phyloP scores from a whole-genome alignment of 345 rosid species.

The Hypericum perforatum region DNA sequence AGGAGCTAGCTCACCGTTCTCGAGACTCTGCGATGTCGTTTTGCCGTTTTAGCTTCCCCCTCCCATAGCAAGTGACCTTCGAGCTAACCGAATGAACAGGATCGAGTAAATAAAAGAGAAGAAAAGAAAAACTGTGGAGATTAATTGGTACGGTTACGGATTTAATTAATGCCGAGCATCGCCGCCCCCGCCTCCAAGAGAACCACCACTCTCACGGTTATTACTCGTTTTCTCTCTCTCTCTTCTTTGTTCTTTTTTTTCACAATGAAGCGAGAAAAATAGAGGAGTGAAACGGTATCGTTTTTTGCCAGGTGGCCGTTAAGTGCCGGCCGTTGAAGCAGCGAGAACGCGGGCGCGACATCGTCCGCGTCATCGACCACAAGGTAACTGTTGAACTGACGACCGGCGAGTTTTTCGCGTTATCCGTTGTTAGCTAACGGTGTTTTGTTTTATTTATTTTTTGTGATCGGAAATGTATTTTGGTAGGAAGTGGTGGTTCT shows the following conservation, averaged over 20 bases:
- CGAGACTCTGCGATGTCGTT: too few relatives aligned
- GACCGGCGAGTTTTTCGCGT: background rate
- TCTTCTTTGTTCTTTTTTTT: background rate
- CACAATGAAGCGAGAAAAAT: background rate
- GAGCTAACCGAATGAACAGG: too few relatives aligned
- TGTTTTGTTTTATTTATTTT: slow-evolving; percentile 1
- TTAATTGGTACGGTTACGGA: background rate
- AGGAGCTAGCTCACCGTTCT: too few relatives aligned
- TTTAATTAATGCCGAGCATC: slow-evolving; percentile 50
- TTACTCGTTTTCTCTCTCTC: slow-evolving; percentile 5
- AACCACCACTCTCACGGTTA: slow-evolving; percentile 56
- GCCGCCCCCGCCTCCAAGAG: slow-evolving; percentile 56
- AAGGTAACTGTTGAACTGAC: slow-evolving; percentile 27
- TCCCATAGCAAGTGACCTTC: too few relatives aligned
- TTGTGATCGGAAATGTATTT: background rate
- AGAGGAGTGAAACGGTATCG: too few relatives aligned
- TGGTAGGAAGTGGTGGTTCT: slow-evolving; percentile 69
- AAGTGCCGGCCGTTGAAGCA: slow-evolving; percentile 65
- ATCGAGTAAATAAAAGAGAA: too few relatives aligned
- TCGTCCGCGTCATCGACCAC: slow-evolving; percentile 53
- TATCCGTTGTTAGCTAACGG: background rate
- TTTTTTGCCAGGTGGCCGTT: slow-evolving; percentile 59
- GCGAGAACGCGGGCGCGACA: slow-evolving; percentile 61
- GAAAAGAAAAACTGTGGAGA: background rate
- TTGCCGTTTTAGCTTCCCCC: too few relatives aligned